These are phyloP conservation scores for Fusarium sp. DNA, from an alignment of 2,329 filamentous ascomycete species.

Conservation along the genomic window DNA sequence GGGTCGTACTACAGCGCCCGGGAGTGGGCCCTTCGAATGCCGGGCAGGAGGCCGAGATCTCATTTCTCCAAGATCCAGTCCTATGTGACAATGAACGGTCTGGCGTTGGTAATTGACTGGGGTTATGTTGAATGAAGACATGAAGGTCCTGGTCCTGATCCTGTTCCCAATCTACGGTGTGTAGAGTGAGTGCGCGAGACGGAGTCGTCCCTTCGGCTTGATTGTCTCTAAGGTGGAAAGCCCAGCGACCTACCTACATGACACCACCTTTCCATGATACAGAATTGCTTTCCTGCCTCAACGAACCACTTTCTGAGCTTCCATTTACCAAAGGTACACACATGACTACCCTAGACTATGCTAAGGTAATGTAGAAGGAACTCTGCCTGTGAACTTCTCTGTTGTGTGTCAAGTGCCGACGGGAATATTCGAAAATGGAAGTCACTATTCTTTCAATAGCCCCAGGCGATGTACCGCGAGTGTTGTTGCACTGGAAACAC, in stretches of 20 bases:
- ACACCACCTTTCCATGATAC: neutral
- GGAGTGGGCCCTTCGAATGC: conserved; percentile 12
- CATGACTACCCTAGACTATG: neutral
- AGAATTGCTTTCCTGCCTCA: neutral
- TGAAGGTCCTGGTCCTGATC: neutral
- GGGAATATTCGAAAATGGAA: neutral
- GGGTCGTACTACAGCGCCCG: neutral
- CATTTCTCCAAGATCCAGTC: conserved; percentile 8
- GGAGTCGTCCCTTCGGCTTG: neutral
- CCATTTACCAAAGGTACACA: neutral
- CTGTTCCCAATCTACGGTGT: neutral
- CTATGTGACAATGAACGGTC: neutral
- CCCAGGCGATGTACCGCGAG: neutral
- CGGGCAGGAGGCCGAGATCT: conserved; percentile 22
- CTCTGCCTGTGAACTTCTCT: neutral
- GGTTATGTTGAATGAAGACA: neutral
- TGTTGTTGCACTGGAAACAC: neutral
- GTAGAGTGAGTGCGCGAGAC: neutral
- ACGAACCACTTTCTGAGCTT: neutral
- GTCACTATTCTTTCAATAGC: neutral
- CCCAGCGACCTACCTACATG: neutral
- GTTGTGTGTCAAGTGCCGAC: neutral
- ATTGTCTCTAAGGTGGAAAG: neutral
- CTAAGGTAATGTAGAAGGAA: neutral
- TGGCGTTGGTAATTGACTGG: neutral